Percentiles rank a stretch among this genome's conserved stretches.
Conservation (phyloP, 345 rosid species). For the Nasturtium officinale region DNA sequence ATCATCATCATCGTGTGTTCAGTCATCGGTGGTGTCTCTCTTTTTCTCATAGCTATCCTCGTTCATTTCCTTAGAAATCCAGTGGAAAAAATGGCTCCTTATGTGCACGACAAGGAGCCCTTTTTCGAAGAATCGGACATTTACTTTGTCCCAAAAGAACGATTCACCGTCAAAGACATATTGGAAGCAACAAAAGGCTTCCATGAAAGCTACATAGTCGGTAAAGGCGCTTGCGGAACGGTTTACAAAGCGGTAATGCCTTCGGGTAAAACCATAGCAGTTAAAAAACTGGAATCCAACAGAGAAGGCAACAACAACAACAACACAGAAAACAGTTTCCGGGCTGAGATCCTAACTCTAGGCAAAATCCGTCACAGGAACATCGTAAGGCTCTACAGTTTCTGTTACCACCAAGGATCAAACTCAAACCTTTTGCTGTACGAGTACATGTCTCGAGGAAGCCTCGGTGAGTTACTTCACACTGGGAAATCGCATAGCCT, state of each 20-base stretch:
- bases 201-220: constrained; percentile 75
- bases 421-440: constrained; percentile 88
- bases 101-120: constrained; percentile 53
- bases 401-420: constrained; percentile 83
- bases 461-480: constrained; percentile 88
- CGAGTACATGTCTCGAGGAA: constrained; percentile 84
- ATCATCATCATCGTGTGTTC: constrained; percentile 61
- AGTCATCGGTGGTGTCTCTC: constrained; percentile 73
- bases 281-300: constrained; percentile 76
- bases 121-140: constrained; percentile 58
- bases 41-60: constrained; percentile 63
- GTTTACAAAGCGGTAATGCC: constrained; percentile 85
- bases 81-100: constrained; percentile 41
- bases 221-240: constrained; percentile 94
- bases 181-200: constrained; percentile 77
- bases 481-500: constrained; percentile 54
- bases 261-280: constrained; percentile 72
- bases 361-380: constrained; percentile 95
- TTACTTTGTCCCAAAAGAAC: constrained; percentile 81
- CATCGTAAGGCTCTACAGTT: constrained; percentile 90
- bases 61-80: constrained; percentile 68
- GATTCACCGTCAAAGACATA: constrained; percentile 84
- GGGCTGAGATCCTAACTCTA: constrained; percentile 81
- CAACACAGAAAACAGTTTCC: constrained; percentile 82
- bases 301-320: constrained; percentile 70